Evolutionary conservation across 306 rosid genomes (phyloP), one percentile per base, ranked within the genome.

Genomic region (Hippophae gyantsensis): DNA sequence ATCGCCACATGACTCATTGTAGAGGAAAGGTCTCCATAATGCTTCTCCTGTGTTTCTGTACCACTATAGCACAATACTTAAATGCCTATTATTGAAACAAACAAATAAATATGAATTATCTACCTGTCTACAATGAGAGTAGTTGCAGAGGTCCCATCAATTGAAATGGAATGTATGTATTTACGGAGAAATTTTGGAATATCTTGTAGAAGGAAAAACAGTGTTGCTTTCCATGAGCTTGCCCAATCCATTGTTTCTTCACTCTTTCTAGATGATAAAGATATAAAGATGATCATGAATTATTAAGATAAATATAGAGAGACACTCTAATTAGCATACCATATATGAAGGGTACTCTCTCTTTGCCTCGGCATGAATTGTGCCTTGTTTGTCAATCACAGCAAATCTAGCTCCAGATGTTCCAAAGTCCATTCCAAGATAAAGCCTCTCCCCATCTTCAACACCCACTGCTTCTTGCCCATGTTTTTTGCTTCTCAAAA

Each of bases 141-240:
- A 54, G 97, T 90, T 43, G 97, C 97, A 64, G 97, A 90, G 65
- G 97, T 90, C 23, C 97, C 97, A 65, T 90, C 97, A 65, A 87
- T 74, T 43, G 97, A 84, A 74, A 90, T 79, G 57, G 94, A 82
- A 41, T 71, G 87, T 50, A 82, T 47, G 42, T 72, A 70, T 62
- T 79, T 42, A 26, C 94, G 81, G 63, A 81, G 77, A 70, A 66
- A 73, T 54, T 43, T 10, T 43, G 95, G 95, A 43, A 87, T 70
- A 64, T 84, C 95, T 72, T 81, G 81, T 67, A 90, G 87, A 69
- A 90, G 67, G 46, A 63, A 72, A 68, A 82, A 85, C 38, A 87
- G 81, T 43, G 97, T 84, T 44, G 66, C 83, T 79, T 81, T 87
- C 97, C 96, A 90, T 4, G 94, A 86, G 13, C 72, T 77, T 23